Base-by-base conservation (phyloP, 257 asterid species). In the Galeopsis tetrahit region DNA sequence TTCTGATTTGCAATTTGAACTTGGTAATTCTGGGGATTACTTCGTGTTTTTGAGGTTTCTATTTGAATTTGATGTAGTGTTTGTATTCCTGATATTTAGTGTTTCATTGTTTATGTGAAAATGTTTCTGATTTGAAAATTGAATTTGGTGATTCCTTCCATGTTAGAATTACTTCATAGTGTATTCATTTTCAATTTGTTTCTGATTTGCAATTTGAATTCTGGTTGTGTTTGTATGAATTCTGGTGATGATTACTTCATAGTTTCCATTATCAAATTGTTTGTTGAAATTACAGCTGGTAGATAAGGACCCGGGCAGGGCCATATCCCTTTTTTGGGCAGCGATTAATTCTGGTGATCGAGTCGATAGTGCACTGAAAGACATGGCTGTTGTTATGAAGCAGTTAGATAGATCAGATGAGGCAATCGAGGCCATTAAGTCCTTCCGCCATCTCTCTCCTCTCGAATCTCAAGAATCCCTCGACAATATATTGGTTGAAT, bases 341-440 rank as follows among this genome's bases (percentile, higher is more conserved):
- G 92, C 99, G 11, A 95, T 95, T 56, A 95, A 95, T 75, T 81
- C 96, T 7, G 96, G 98, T 14, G 99, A 95, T 78, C 84, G 98
- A 51, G 94, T 88, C 4, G 97, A 92, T 17, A 95, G 99, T 82
- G 94, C 99, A 59, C 80, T 95, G 10, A 95, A 95, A 77, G 99
- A 95, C 84, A 95, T 92, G 99, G 99, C 99, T 11, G 83, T 90
- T 32, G 96, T 90, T 39, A 90, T 92, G 99, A 90, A 90, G 67
- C 99, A 92, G 52, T 74, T 95, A 82, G 75, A 87, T 64, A 85
- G 99, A 0, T 71, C 98, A 0, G 94, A 95, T 13, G 99, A 95
- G 86, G 99, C 98, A 1, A 85, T 95, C 6, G 97, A 95, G 81
- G 99, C 99, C 60, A 90, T 95, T 64, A 90, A 84, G 81, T 95